Base-by-base conservation (phyloP, 768 basidiomycete genomes). In the Kwoniella newhampshirensis region DNA sequence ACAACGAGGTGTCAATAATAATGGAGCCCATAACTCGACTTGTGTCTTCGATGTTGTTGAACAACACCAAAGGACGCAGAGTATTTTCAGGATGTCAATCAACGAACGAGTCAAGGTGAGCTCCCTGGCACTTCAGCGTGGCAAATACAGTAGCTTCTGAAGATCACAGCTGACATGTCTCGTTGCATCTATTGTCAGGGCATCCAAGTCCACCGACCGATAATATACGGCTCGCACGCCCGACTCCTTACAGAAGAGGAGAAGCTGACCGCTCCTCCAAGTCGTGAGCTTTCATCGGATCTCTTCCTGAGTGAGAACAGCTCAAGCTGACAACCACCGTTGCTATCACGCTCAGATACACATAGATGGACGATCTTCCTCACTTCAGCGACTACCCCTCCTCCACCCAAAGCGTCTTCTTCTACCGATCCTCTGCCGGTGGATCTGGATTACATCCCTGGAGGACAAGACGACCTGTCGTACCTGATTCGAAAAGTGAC, bases 291-390 rank as follows among this genome's bases (percentile, higher is more conserved):
- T 51, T 32, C 25, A 37, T 41, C 42, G 25, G 18, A 12, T 20
- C 60, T 37, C n/a, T n/a, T n/a, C n/a, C n/a, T n/a, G n/a, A n/a
- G n/a, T n/a, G n/a, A n/a, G n/a, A n/a, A n/a, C n/a, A n/a, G n/a
- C n/a, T 25, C 23, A 17, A 21, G 21, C 11, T 20, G 21, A 13
- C 23, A 37, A 23, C n/a, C 21, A 20, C 3, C 30, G 7, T 13
- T 25, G 7, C 18, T 43, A 8, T 32, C 6, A 32, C 32, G 42
- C 6, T 4, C 51, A 77, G 76, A 78, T 48, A 97, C 94, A 2
- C 94, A 98, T 75, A 84, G 84, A 60, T 99, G 96, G 96, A 98
- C 92, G 0, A 87, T 99, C 57, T 93, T 91, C 25, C 83, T 99
- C 23, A 85, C 96, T 23, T 89, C 89, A 40, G 92, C 93, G 0